Evolutionary conservation across 2,329 filamentous ascomycete genomes (phyloP).

Genomic region (Cladosporium colombiae): DNA sequence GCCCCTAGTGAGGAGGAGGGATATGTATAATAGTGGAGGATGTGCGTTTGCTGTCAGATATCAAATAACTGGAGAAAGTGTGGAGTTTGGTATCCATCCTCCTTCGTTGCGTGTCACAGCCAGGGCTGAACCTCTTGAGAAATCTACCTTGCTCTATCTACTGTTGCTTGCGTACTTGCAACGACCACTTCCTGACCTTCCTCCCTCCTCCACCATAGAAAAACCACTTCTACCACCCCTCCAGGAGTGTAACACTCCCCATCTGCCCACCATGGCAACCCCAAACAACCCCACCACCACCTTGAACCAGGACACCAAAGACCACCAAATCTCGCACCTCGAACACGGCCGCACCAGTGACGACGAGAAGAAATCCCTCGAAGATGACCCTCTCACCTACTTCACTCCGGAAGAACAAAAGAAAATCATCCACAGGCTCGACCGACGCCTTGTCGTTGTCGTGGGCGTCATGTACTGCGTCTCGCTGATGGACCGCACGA

Average conservation of each 20-base stretch:
- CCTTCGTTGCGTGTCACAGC: not conserved
- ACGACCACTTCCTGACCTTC: not conserved
- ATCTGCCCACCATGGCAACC: not conserved
- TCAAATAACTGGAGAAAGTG: not conserved
- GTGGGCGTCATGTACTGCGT: slow-evolving; percentile 66
- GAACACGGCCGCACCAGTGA: slow-evolving; percentile 12
- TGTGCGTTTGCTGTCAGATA: not conserved
- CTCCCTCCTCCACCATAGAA: not conserved
- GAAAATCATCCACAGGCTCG: slow-evolving; percentile 66
- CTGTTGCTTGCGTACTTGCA: not conserved
- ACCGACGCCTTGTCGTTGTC: slow-evolving; percentile 52
- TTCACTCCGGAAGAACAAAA: slow-evolving; percentile 28
- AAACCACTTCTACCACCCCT: not conserved
- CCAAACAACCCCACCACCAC: not conserved
- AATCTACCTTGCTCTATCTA: not conserved
- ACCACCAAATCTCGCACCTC: slow-evolving; percentile 1
- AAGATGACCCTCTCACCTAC: slow-evolving; percentile 25
- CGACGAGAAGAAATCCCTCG: slow-evolving; percentile 16
- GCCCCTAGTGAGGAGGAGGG: not conserved
- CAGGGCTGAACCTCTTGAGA: too few species aligned
- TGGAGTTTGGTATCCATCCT: not conserved
- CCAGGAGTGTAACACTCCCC: not conserved
- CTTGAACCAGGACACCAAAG: slow-evolving; percentile 8
- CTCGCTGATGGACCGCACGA: slow-evolving; percentile 77
- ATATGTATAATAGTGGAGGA: slow-evolving; percentile 4